Conservation (phyloP, 1,139 yeast genomes). For the Nadsonia starkeyi-henricii region DNA sequence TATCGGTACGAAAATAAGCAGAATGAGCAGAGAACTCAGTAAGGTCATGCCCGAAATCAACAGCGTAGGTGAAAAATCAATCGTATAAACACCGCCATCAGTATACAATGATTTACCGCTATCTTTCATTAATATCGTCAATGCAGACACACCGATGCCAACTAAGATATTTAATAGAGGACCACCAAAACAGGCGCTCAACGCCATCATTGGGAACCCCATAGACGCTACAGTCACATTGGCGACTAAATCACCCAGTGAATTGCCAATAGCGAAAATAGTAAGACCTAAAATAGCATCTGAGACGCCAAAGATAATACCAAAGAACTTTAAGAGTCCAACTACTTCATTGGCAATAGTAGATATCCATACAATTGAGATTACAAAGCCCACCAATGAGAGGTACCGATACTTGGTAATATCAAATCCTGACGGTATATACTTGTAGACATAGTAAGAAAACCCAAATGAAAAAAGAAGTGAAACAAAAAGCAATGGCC, state of each 20-base stretch:
- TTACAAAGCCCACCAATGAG: slow-evolving; percentile 41
- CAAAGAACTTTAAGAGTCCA: slow-evolving; percentile 46
- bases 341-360: slow-evolving; percentile 67
- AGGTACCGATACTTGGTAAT: slow-evolving; percentile 8
- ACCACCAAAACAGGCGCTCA: slow-evolving; percentile 91
- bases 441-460: slow-evolving; percentile 6
- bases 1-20: slow-evolving; percentile 42
- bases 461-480: slow-evolving; percentile 5
- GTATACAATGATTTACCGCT: slow-evolving; percentile 9
- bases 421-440: neutral
- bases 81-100: slow-evolving; percentile 16
- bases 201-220: slow-evolving; percentile 87
- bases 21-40: slow-evolving; percentile 37
- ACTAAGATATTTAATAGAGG: slow-evolving; percentile 55
- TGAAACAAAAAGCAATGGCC: neutral
- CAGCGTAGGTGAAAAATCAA: slow-evolving; percentile 35
- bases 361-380: slow-evolving; percentile 63
- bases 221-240: slow-evolving; percentile 69
- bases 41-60: slow-evolving; percentile 39
- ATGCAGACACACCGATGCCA: slow-evolving; percentile 56
- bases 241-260: slow-evolving; percentile 78
- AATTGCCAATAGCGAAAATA: slow-evolving; percentile 84
- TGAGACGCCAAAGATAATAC: slow-evolving; percentile 46
- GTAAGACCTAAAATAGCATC: slow-evolving; percentile 78
- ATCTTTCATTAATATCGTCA: slow-evolving; percentile 30